A percentile compares a stretch with the other conserved stretches of the same genome.
Evolutionary conservation across 352 stramenopile species (phyloP).

Genomic region (Phytophthora tentaculata): DNA sequence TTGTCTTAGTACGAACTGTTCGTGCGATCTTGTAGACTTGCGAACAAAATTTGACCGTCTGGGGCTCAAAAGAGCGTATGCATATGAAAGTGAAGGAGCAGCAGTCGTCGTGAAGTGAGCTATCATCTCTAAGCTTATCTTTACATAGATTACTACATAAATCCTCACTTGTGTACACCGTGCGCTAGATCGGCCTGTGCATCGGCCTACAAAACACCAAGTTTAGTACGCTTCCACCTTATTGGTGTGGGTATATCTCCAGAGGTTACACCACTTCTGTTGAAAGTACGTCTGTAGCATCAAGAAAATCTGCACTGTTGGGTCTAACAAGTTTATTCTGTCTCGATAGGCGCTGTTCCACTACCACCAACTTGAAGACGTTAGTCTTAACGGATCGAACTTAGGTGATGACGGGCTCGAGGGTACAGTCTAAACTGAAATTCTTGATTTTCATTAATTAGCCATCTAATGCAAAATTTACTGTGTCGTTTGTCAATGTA

Average conservation of each 20-base stretch:
- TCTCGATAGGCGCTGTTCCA: constrained; percentile 37
- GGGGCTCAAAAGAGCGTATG: constrained; percentile 49
- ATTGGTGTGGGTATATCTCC: constrained; percentile 39
- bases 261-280: constrained; percentile 28
- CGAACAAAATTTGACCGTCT: constrained; percentile 70
- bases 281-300: constrained; percentile 31
- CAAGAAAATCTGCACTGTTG: neutral
- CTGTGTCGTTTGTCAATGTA: neutral
- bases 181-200: constrained; percentile 31
- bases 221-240: constrained; percentile 44
- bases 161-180: neutral
- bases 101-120: constrained; percentile 41
- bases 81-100: constrained; percentile 46
- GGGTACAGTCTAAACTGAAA: constrained; percentile 22
- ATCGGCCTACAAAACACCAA: constrained; percentile 37
- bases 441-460: neutral
- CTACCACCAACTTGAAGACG: constrained; percentile 35
- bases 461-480: neutral
- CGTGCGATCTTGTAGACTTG: constrained; percentile 42
- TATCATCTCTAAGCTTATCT: neutral
- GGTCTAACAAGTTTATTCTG: neutral
- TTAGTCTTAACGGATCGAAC: constrained; percentile 27
- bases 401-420: constrained; percentile 35
- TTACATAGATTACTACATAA: neutral
- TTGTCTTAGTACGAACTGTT: neutral